Percentiles rank a stretch among this genome's conserved stretches.
phyloP scores from a whole-genome alignment of 371 early-diverging fungal genomes.

The Fennellomyces sp. region DNA sequence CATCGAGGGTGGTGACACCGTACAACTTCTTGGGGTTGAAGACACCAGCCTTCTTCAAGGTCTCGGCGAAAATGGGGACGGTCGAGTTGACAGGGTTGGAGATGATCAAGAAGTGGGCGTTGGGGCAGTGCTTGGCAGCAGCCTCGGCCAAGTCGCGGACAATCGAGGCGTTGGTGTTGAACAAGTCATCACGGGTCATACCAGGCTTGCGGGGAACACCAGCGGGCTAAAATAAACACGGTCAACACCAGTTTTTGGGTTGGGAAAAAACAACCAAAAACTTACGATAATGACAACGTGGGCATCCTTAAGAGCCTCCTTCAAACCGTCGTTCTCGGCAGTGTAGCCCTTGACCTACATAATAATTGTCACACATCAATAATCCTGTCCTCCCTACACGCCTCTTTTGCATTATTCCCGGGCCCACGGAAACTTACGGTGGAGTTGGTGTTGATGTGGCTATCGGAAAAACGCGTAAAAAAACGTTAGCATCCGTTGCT shows the following conservation, averaged over 20 bases:
- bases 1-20: constrained; percentile 98
- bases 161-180: constrained; percentile 97
- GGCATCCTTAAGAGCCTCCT: constrained; percentile 83
- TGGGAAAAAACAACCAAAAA: not conserved
- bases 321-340: constrained; percentile 83
- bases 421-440: constrained; percentile 50
- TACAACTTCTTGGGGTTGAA: constrained; percentile 94
- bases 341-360: constrained; percentile 84
- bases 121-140: constrained; percentile 83
- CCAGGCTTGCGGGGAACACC: constrained; percentile 99
- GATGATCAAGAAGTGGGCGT: constrained; percentile 95
- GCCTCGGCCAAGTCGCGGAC: constrained; percentile 85
- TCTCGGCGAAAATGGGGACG: constrained; percentile 98
- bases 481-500: not conserved
- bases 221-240: constrained; percentile 68
- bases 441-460: constrained; percentile 95
- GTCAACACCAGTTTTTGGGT: not conserved
- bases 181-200: constrained; percentile 99
- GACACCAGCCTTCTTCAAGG: constrained; percentile 92
- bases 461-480: constrained; percentile 3
- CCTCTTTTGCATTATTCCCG: not conserved
- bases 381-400: not conserved
- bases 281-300: constrained; percentile 70
- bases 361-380: not conserved
- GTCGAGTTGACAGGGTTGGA: constrained; percentile 99